phyloP scores from a whole-genome alignment of 257 asterid genomes.

The Catharanthus roseus region DNA sequence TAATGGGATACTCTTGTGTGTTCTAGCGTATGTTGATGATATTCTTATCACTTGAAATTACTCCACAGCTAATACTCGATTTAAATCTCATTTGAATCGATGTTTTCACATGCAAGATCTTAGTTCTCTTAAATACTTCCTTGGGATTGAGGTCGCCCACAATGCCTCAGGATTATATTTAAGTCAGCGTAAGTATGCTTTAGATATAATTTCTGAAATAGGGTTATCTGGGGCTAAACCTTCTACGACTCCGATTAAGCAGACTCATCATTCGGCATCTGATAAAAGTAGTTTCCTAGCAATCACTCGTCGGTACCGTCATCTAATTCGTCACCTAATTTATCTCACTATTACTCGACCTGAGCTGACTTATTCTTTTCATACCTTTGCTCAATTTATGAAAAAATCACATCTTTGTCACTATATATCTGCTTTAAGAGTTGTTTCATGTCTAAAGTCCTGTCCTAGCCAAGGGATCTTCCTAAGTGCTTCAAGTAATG shows the following conservation, averaged over 20 bases:
- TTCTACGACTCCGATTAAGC: neutral
- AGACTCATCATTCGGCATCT: neutral
- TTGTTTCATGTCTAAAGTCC: neutral
- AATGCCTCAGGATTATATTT: neutral
- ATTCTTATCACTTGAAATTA: neutral
- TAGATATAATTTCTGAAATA: too few relatives aligned
- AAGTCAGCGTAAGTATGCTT: conserved; percentile 3
- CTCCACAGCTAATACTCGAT: neutral
- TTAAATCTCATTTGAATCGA: neutral
- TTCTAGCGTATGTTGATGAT: too few relatives aligned
- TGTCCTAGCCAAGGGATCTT: neutral
- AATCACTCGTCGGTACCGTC: neutral
- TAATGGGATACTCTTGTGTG: too few relatives aligned
- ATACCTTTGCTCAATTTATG: conserved; percentile 4
- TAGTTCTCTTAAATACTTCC: conserved; percentile 11
- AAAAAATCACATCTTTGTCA: neutral
- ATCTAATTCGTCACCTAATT: neutral
- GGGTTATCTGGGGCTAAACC: neutral
- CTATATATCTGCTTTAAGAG: neutral
- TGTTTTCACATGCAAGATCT: conserved; percentile 9
- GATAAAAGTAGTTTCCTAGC: neutral
- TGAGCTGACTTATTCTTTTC: neutral
- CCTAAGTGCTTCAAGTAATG: neutral
- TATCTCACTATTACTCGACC: neutral
- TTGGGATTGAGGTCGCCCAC: conserved; percentile 1